A percentile compares a stretch with the other conserved stretches of the same genome.
Evolutionary conservation across 257 asterid species (phyloP).

Genomic region (Salvia splendens): DNA sequence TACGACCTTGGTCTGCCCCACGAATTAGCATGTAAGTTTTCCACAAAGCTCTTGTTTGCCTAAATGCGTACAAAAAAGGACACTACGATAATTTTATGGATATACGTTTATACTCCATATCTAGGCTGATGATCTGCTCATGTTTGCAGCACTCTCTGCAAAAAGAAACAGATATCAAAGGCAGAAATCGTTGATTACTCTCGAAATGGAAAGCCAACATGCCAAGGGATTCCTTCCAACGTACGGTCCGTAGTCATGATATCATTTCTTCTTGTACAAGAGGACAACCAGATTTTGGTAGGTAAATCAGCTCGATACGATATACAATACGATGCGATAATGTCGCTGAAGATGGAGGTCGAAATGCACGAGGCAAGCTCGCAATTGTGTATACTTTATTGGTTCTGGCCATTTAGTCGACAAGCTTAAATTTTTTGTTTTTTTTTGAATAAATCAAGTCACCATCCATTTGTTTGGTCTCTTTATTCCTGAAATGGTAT

Average conservation of each 20-base stretch:
- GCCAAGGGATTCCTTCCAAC: slow-evolving; percentile 87
- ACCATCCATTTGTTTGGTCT: neutral
- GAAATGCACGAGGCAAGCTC: neutral
- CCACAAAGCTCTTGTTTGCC: too few species aligned
- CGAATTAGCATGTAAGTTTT: slow-evolving; percentile 70
- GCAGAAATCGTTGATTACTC: slow-evolving; percentile 84
- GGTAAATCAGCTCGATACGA: slow-evolving; percentile 8
- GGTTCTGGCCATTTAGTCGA: slow-evolving; percentile 12
- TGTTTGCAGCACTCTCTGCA: slow-evolving; percentile 71
- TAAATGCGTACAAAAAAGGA: too few species aligned
- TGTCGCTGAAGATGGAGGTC: slow-evolving; percentile 4
- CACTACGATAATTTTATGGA: too few species aligned
- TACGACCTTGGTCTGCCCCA: slow-evolving; percentile 85
- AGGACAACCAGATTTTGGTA: slow-evolving; percentile 26
- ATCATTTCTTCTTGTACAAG: neutral
- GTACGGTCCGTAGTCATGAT: slow-evolving; percentile 34
- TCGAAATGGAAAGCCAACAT: slow-evolving; percentile 98
- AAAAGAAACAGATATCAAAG: slow-evolving; percentile 85
- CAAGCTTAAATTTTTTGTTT: neutral
- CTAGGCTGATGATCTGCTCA: neutral
- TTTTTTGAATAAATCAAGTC: neutral
- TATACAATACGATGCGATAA: neutral
- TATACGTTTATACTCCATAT: too few species aligned
- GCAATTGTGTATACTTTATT: neutral
- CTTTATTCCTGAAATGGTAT: neutral